A percentile compares a stretch with the other conserved stretches of the same genome.
Conservation (phyloP, 1,139 yeast species). For the Pichia sp. region DNA sequence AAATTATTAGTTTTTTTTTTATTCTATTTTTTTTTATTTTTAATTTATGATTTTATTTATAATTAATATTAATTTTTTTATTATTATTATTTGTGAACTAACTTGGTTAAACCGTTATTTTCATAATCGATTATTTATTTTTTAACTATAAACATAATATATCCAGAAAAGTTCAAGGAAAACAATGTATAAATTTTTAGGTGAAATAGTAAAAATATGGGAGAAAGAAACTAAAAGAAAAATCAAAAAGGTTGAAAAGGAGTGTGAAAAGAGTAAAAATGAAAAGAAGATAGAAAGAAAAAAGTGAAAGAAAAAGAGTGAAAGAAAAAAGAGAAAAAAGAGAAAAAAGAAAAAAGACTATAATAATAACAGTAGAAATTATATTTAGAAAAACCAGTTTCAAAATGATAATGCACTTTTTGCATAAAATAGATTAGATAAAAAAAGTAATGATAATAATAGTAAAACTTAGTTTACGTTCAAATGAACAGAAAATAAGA, state of each 20-base stretch:
- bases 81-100: not conserved
- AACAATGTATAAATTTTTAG: too few relatives aligned
- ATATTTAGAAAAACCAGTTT: constrained; percentile 4
- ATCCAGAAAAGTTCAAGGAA: too few relatives aligned
- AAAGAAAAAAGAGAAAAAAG: not conserved
- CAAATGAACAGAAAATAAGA: not conserved
- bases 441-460: not conserved
- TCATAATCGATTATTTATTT: too few relatives aligned
- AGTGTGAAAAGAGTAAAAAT: too few relatives aligned
- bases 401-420: not conserved
- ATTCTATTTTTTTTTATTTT: not conserved
- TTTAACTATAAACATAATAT: too few relatives aligned
- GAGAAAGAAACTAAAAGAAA: too few relatives aligned
- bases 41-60: not conserved
- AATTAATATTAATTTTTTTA: not conserved
- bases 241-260: too few relatives aligned
- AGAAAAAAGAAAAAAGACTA: not conserved
- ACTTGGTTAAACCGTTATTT: too few relatives aligned
- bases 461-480: not conserved
- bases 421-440: not conserved
- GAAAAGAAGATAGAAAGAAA: too few relatives aligned
- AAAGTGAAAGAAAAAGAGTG: not conserved
- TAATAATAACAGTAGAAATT: not conserved
- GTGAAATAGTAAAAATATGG: too few relatives aligned
- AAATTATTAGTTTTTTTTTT: not conserved